Base-by-base conservation (phyloP, 352 stramenopile genomes). In the Phytophthora pinifolia region DNA sequence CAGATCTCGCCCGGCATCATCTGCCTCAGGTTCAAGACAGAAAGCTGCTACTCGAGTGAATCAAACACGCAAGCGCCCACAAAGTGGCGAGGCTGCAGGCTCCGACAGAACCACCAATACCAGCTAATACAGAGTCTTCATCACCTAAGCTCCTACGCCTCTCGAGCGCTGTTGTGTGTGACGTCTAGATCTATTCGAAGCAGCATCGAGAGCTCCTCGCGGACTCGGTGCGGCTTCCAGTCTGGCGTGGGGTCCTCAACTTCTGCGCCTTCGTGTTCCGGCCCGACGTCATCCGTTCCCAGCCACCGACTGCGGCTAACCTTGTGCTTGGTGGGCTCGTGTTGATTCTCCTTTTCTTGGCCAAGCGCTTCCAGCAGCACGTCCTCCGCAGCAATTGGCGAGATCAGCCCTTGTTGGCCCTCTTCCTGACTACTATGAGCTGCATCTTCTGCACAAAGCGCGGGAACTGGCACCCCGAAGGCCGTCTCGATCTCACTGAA, bases 121-220 rank as follows among this genome's bases (percentile, higher is more conserved):
- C 18, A 57, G 10, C 31, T 27, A 45, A 46, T 51, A 39, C 18
- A 48, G 9, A 10, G 31, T 29, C 25, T 29, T 29, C 25, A 6
- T 29, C 25, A 6, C 25, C 29, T 56, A 12, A 22, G 33, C 13
- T 45, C 27, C 32, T 64, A 70, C 20, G 62, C 62, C 34, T 70
- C 62, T 45, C 57, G 45, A 8, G 57, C 62, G 14, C 49, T 67
- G 44, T 64, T 59, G 17, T 62, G 56, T 15, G 47, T 42, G 10
- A 27, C 52, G 38, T 64, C 57, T 2, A 67, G 43, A 36, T 70
- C 56, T 55, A 70, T 62, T 17, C 46, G 62, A 38, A 67, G 56
- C 9, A 64, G 36, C 45, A 35, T 47, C 3, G 57, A 56, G 8
- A 67, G 42, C n/a, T 70, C 62, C n/a, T 70, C 57, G 14, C 46